Evolutionary conservation across 2,329 filamentous ascomycete species (phyloP).

Genomic region (Cordyceps fumosorosea): DNA sequence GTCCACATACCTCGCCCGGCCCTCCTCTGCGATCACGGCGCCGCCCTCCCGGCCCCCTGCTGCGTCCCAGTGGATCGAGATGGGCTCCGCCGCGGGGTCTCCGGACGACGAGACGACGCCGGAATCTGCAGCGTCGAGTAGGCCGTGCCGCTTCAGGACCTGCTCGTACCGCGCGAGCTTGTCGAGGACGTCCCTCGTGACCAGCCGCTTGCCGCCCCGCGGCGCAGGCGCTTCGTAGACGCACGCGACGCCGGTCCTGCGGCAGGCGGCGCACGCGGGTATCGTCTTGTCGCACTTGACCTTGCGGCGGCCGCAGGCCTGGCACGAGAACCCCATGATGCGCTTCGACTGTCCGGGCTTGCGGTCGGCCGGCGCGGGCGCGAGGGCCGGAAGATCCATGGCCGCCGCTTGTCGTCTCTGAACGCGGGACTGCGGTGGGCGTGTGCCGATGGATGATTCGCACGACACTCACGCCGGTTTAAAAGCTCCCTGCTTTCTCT

Average conservation of each 20-base stretch:
- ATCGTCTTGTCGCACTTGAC: slow-evolving; percentile 23
- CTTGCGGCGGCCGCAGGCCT: slow-evolving; percentile 23
- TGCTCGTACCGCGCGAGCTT: slow-evolving; percentile 33
- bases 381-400: slow-evolving; percentile 11
- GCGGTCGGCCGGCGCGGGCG: slow-evolving; percentile 10
- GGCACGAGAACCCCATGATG: slow-evolving; percentile 23
- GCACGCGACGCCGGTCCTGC: slow-evolving; percentile 27
- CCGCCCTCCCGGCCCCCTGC: not conserved
- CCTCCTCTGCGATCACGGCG: slow-evolving; percentile 19
- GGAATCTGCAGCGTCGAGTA: slow-evolving; percentile 17
- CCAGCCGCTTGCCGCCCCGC: slow-evolving; percentile 31
- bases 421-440: too few species aligned
- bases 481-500: too few species aligned
- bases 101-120: not conserved
- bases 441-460: too few species aligned
- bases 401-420: too few species aligned
- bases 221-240: slow-evolving; percentile 33
- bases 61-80: not conserved
- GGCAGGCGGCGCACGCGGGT: slow-evolving; percentile 21
- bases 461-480: too few species aligned
- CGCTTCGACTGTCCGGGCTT: not conserved
- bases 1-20: slow-evolving; percentile 37
- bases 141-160: slow-evolving; percentile 28
- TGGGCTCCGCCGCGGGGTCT: not conserved
- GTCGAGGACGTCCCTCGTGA: slow-evolving; percentile 26